Evolutionary conservation across 192 early-diverging fungal genomes (phyloP).

Genomic region (Jimgerdemannia flammicorona): DNA sequence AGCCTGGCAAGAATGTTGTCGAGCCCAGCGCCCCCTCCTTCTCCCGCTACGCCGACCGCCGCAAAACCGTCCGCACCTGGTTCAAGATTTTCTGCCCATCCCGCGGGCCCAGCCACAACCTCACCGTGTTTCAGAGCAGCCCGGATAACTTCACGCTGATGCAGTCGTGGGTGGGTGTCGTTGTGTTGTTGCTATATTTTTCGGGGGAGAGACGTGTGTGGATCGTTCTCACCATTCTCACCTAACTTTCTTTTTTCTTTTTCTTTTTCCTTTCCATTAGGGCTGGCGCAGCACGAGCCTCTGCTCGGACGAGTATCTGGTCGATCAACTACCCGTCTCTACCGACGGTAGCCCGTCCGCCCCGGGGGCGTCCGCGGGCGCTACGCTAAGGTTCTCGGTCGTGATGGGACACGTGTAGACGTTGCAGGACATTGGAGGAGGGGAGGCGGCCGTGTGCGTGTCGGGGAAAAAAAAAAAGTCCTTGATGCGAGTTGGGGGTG

Average conservation of each 20-base stretch:
- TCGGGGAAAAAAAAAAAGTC: no score
- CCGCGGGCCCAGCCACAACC: conserved; percentile 37
- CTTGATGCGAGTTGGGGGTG: no score
- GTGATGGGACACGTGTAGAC: conserved; percentile 35
- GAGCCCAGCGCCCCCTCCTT: conserved; percentile 10
- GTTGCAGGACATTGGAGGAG: no score
- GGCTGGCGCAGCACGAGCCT: conserved; percentile 34
- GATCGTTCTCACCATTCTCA: no score
- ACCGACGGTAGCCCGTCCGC: not conserved
- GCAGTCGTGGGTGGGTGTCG: conserved; percentile 50
- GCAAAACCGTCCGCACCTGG: conserved; percentile 46
- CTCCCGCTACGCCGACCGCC: conserved; percentile 39
- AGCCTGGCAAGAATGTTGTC: not conserved
- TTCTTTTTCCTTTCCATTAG: conserved; percentile 5
- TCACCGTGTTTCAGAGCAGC: conserved; percentile 51
- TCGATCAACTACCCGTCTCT: conserved; percentile 5
- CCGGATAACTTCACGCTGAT: conserved; percentile 49
- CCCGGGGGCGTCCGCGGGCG: not conserved
- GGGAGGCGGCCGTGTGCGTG: no score
- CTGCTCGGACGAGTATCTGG: conserved; percentile 18
- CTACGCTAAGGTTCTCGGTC: conserved; percentile 28
- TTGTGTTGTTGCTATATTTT: not conserved
- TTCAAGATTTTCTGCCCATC: conserved; percentile 52
- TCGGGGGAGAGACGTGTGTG: not conserved
- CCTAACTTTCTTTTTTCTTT: not conserved